phyloP scores from a whole-genome alignment of 345 rosid species.

The Camelina neglecta region DNA sequence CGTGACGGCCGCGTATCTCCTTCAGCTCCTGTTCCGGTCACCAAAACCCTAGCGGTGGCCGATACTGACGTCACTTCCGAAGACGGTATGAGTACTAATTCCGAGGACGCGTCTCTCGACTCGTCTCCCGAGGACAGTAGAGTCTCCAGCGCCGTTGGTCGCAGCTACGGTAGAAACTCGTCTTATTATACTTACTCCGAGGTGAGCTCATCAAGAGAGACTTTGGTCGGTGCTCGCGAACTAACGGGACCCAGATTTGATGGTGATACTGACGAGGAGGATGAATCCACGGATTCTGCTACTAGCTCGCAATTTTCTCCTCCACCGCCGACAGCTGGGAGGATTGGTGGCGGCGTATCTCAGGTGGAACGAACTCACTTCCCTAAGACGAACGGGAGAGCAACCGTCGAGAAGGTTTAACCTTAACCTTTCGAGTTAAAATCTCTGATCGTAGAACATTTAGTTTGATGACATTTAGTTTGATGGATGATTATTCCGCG shows the following conservation, averaged over 20 bases:
- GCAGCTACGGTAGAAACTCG: conserved; percentile 45
- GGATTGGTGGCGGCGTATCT: conserved; percentile 54
- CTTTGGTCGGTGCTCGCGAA: conserved; percentile 43
- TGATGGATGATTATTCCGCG: conserved; percentile 15
- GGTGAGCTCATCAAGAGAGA: conserved; percentile 87
- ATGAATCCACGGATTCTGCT: conserved; percentile 79
- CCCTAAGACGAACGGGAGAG: conserved; percentile 20
- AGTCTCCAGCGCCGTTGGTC: conserved; percentile 47
- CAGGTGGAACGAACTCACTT: conserved; percentile 46
- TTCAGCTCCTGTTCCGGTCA: conserved; percentile 53
- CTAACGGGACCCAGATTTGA: conserved; percentile 51
- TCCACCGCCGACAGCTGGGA: conserved; percentile 62
- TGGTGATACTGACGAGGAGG: conserved; percentile 56
- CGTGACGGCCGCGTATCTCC: conserved; percentile 65
- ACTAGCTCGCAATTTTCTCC: conserved; percentile 82
- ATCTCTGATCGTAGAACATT: conserved; percentile 14
- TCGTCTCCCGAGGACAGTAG: conserved; percentile 71
- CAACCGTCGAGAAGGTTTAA: conserved; percentile 56
- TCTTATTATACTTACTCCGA: conserved; percentile 67
- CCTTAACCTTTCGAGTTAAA: background rate
- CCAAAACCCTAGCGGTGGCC: conserved; percentile 45
- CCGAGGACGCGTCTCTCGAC: conserved; percentile 70
- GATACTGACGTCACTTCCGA: conserved; percentile 60
- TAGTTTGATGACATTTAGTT: background rate
- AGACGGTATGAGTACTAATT: conserved; percentile 62